Conservation (phyloP, 441 rosid genomes). For the Syzygium syzygioides region DNA sequence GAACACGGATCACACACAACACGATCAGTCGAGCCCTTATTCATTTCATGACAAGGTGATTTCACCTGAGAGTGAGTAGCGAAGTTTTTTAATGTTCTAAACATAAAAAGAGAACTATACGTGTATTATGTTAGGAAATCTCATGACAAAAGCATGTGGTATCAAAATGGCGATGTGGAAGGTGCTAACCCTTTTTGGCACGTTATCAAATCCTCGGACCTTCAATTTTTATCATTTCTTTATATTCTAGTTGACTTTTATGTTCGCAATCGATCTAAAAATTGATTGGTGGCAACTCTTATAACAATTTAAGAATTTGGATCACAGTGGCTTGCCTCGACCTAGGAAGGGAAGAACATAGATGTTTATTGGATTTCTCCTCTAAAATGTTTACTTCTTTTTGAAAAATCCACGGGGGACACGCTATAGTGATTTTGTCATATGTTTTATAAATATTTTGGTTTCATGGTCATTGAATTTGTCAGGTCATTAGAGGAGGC, state of each 20-base stretch:
- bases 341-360: background rate
- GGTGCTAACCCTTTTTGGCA: background rate
- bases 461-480: background rate
- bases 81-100: too few relatives aligned
- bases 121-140: too few relatives aligned
- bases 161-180: accelerated
- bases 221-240: too few relatives aligned
- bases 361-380: background rate
- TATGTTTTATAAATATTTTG: background rate
- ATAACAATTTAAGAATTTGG: background rate
- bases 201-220: accelerated
- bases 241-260: too few relatives aligned
- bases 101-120: too few relatives aligned
- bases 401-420: background rate
- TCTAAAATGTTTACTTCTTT: background rate
- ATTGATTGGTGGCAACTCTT: background rate
- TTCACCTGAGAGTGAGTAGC: too few relatives aligned
- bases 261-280: accelerated
- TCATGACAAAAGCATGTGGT: too few relatives aligned
- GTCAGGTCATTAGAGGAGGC: background rate
- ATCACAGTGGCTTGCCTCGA: accelerated
- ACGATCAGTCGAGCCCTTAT: too few relatives aligned
- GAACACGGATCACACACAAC: too few relatives aligned
- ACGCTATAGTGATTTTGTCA: background rate
- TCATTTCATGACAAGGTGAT: too few relatives aligned